Evolutionary conservation across 805 yeast genomes (phyloP).

Genomic region (Ogataea ramenticola): DNA sequence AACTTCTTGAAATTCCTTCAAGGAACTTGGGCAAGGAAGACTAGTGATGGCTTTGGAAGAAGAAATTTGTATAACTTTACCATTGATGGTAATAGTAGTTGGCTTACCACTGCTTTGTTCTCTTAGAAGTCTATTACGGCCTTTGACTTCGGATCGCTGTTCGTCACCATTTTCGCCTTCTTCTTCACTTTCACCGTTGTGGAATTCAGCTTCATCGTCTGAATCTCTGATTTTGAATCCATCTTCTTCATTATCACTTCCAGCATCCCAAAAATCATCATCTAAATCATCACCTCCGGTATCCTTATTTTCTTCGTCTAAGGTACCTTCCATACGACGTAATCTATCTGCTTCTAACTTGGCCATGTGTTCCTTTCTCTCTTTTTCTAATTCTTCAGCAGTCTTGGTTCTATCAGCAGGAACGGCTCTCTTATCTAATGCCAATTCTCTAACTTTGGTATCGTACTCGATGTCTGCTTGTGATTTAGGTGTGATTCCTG

Average conservation of each 20-base stretch:
- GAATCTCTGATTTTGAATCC: slow-evolving; percentile 34
- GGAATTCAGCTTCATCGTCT: slow-evolving; percentile 30
- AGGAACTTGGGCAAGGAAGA: slow-evolving; percentile 41
- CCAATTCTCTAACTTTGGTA: slow-evolving; percentile 55
- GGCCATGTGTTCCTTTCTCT: slow-evolving; percentile 52
- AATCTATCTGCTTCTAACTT: slow-evolving; percentile 61
- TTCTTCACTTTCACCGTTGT: slow-evolving; percentile 23
- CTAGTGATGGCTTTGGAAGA: slow-evolving; percentile 9
- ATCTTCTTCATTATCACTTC: slow-evolving; percentile 39
- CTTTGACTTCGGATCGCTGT: slow-evolving; percentile 6
- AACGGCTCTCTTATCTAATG: slow-evolving; percentile 66
- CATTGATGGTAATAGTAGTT: slow-evolving; percentile 26
- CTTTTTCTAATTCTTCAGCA: slow-evolving; percentile 58
- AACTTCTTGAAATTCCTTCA: slow-evolving; percentile 34
- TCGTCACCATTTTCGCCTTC: slow-evolving; percentile 24
- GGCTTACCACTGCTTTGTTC: slow-evolving; percentile 4
- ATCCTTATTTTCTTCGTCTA: slow-evolving; percentile 33
- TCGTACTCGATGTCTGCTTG: slow-evolving; percentile 51
- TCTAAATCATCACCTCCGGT: slow-evolving; percentile 62
- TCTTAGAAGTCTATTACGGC: slow-evolving; percentile 1
- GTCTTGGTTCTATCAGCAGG: slow-evolving; percentile 81
- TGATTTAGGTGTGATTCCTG: slow-evolving; percentile 28
- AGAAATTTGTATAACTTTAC: slow-evolving; percentile 20
- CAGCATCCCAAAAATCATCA: slow-evolving; percentile 62
- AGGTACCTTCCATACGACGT: slow-evolving; percentile 64